Base-by-base conservation (phyloP, 2,329 filamentous ascomycete genomes). In the Aspergillus aculeatinus region DNA sequence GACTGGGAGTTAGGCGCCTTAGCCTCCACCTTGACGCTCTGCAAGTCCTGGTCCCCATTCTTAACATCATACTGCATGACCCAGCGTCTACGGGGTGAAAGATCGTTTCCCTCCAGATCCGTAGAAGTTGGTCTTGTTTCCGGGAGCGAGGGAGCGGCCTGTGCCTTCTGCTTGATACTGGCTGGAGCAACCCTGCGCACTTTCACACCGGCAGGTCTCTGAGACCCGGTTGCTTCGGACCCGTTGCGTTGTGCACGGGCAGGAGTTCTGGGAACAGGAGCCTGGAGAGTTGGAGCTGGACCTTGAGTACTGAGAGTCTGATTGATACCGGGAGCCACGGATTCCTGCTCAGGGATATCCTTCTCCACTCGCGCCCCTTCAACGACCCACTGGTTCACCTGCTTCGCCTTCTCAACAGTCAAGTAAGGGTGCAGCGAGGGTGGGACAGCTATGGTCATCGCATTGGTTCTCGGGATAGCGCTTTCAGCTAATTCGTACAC, bases 361-460 rank as follows among this genome's bases (percentile, higher is more conserved):
- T 31, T 39, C 6, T 63, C 70, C 21, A 65, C 64, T 31, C 64
- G 60, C 51, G 65, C 51, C 2, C 67, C 63, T 23, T 72, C 67
- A 12, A 60, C 55, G 35, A 73, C 70, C 72, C 72, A 74, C 51
- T 68, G 59, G 49, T 68, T 66, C 11, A 74, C 72, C 44, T 65
- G 63, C 14, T 67, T 68, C 6, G 60, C 67, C 48, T 74, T 74
- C 50, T 74, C 70, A 1, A 60, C 51, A 6, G 65, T 68, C 11
- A 74, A 50, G 44, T 63, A 73, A 33, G 65, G 66, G 57, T 73
- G 70, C 39, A 44, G 16, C 4, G 31, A 39, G 23, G 55, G 44
- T 29, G 60, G 49, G 39, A 59, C 49, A 5, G 42, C 60, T n/a
- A 60, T 48, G 12, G 52, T 35, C 10, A 55, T 29, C 4, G 49